Base-by-base conservation (phyloP, 306 rosid genomes). In the barrel medic (Medicago truncatula) region DNA sequence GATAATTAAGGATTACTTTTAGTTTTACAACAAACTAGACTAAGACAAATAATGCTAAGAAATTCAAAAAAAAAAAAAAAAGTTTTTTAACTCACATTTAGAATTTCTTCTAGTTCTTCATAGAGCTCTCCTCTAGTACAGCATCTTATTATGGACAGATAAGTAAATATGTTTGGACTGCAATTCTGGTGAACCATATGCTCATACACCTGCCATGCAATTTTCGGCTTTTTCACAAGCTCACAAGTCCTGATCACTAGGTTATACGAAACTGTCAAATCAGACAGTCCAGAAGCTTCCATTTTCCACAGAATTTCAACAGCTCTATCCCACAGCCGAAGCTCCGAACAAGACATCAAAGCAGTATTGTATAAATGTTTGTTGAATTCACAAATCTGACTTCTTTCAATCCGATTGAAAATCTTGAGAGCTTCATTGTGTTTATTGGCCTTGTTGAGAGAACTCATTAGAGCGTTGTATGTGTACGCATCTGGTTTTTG, bases 201-300 rank as follows among this genome's bases (percentile, higher is more conserved):
- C 74, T 88, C 86, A 47, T 94, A 94, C 72, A 94, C 96, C 84
- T 90, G 93, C 87, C 89, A 71, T 23, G 98, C 97, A 80, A 88
- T 84, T 71, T 71, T 46, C 4, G 96, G 93, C 82, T 91, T 88
- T 85, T 86, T 87, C 28, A 95, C 91, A 67, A 43, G 69, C 76
- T 94, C 91, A 71, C 98, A 94, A 60, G 96, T 84, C 83, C 83
- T 72, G 65, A 94, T 85, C 43, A 88, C 98, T 36, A 89, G 89
- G 84, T 88, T 90, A 83, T 91, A 94, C 1, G 96, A 90, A 12
- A 81, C 72, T 59, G 90, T 83, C 17, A 89, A 83, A 75, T 84
- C 80, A 31, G 83, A 78, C 60, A 81, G 43, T 28, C 85, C 90
- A 15, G 82, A 86, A 72, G 89, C 83, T 75, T 94, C 97, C 89